These are phyloP conservation scores for Panaeolus cyanescens DNA, from an alignment of 768 basidiomycete species.

Conservation along the genomic window DNA sequence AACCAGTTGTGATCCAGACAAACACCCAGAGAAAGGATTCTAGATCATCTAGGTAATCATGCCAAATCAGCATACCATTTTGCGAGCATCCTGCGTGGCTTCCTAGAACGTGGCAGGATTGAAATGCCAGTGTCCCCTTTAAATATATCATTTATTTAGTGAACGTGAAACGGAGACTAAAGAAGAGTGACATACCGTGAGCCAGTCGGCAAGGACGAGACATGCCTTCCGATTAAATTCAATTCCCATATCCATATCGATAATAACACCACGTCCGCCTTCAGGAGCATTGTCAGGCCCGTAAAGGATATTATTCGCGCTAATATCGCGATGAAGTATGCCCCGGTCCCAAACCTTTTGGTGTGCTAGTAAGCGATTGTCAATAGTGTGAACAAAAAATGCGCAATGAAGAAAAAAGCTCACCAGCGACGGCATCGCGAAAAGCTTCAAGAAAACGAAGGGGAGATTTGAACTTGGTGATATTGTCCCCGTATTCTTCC, in stretches of 20 bases:
- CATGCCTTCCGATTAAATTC: not conserved
- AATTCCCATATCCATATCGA: slow-evolving; percentile 15
- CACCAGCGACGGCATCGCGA: slow-evolving; percentile 13
- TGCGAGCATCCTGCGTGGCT: not conserved
- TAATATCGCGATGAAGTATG: slow-evolving; percentile 16
- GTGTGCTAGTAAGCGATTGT: slow-evolving; percentile 3
- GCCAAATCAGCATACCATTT: not conserved
- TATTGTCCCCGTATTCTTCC: slow-evolving; percentile 7
- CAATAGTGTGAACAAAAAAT: not conserved
- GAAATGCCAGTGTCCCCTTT: not conserved
- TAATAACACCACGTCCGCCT: slow-evolving; percentile 9
- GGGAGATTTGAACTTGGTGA: not conserved
- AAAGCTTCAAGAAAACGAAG: slow-evolving; percentile 6
- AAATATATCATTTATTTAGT: too few species aligned
- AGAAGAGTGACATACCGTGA: not conserved
- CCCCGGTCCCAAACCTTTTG: not conserved
- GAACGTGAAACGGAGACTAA: too few species aligned
- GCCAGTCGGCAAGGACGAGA: not conserved
- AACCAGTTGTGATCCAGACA: not conserved
- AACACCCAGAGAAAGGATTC: not conserved
- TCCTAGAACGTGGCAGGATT: not conserved
- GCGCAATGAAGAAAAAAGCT: not conserved
- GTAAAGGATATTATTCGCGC: slow-evolving; percentile 11
- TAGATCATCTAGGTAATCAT: not conserved
- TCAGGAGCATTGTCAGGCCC: not conserved